Conservation (phyloP, 805 yeast genomes). For the Wickerhamiella shivajii region DNA sequence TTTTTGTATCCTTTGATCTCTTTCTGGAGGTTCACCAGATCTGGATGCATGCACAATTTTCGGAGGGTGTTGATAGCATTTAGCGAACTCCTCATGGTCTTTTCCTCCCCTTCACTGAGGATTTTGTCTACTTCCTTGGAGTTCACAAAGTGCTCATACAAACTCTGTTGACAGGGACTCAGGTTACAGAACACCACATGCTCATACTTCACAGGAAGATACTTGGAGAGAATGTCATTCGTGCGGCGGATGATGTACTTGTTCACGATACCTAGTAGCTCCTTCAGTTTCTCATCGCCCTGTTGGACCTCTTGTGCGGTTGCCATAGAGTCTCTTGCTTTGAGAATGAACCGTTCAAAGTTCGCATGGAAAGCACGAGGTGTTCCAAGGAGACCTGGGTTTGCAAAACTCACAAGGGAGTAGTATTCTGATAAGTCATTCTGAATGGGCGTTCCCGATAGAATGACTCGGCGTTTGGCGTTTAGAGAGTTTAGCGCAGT, state of each 20-base stretch:
- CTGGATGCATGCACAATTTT: constrained; percentile 91
- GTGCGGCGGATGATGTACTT: constrained; percentile 89
- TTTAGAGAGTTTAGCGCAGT: constrained; percentile 71
- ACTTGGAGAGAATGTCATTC: constrained; percentile 85
- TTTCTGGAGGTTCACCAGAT: constrained; percentile 55
- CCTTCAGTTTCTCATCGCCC: constrained; percentile 57
- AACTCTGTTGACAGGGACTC: constrained; percentile 55
- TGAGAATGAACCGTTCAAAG: constrained; percentile 64
- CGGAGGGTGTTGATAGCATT: constrained; percentile 81
- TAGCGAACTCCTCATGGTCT: constrained; percentile 56
- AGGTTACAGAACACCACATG: constrained; percentile 88
- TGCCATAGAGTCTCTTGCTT: constrained; percentile 83
- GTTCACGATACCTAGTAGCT: constrained; percentile 63
- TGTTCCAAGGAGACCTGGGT: constrained; percentile 84
- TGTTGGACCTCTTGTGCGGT: constrained; percentile 56
- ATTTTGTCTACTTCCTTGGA: constrained; percentile 63
- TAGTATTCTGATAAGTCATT: constrained; percentile 90
- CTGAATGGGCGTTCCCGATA: constrained; percentile 95
- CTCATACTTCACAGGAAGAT: constrained; percentile 89
- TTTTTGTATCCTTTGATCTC: constrained; percentile 47
- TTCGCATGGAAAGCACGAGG: constrained; percentile 71
- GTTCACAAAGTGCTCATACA: constrained; percentile 62
- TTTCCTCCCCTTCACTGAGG: constrained; percentile 43
- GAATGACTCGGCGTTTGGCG: constrained; percentile 76
- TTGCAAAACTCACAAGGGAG: constrained; percentile 78